Conservation (phyloP, 2,329 filamentous ascomycete species). For the Paecilomyces niveus region DNA sequence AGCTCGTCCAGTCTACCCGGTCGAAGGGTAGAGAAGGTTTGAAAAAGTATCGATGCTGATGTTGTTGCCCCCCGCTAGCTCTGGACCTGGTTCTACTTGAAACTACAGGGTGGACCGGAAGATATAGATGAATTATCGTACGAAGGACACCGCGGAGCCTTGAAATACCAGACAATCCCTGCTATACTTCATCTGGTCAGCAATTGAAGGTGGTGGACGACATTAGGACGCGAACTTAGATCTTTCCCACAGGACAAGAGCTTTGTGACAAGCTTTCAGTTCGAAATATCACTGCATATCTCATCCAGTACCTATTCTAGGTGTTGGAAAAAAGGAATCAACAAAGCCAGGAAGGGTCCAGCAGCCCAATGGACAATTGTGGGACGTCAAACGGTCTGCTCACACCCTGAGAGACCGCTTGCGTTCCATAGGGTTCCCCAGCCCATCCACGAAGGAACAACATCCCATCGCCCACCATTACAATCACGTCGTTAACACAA, state of each 20-base stretch:
- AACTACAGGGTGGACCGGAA: background rate
- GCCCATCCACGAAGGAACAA: slow-evolving; percentile 19
- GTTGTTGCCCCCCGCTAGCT: background rate
- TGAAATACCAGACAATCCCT: background rate
- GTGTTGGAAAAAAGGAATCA: background rate
- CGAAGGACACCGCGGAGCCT: background rate
- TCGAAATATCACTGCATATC: background rate
- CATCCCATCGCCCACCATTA: background rate
- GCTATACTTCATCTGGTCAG: background rate
- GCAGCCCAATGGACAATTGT: slow-evolving; percentile 34
- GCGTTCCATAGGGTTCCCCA: slow-evolving; percentile 46
- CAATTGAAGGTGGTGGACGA: background rate
- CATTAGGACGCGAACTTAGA: background rate
- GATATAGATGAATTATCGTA: background rate
- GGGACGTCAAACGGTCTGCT: slow-evolving; percentile 45
- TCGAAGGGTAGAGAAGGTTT: background rate
- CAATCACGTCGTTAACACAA: slow-evolving; percentile 1
- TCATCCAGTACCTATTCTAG: background rate
- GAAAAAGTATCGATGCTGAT: background rate
- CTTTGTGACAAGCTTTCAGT: background rate
- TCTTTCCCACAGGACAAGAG: background rate
- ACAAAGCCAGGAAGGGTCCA: slow-evolving; percentile 9
- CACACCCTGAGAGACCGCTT: slow-evolving; percentile 42
- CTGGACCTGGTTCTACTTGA: background rate
- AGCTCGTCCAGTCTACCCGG: background rate